A percentile compares a stretch with the other conserved stretches of the same genome.
Conservation (phyloP, 495 filamentous ascomycete species). For the Annulohypoxylon stygium region DNA sequence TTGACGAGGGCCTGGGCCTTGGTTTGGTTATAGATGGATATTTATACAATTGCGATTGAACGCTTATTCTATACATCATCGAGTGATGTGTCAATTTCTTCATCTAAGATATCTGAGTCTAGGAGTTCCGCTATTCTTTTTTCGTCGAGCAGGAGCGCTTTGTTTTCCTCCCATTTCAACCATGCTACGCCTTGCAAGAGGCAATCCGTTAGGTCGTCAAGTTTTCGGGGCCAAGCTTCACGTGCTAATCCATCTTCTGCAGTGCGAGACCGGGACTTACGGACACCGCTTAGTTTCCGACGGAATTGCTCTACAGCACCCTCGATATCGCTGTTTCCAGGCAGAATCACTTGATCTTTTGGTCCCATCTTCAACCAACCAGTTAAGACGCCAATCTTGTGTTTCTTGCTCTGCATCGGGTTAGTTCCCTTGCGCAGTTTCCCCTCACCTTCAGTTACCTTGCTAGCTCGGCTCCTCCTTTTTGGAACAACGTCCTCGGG, state of each 20-base stretch:
- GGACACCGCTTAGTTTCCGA: constrained; percentile 54
- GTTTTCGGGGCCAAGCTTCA: constrained; percentile 65
- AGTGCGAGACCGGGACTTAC: constrained; percentile 48
- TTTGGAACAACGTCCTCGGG: background rate
- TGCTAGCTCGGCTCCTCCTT: background rate
- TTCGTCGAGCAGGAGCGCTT: constrained; percentile 60
- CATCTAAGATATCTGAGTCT: constrained; percentile 29
- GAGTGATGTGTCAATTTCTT: constrained; percentile 10
- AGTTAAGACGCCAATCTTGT: constrained; percentile 75
- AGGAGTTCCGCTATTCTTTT: constrained; percentile 45
- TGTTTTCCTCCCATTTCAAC: constrained; percentile 84
- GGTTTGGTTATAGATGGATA: constrained; percentile 39
- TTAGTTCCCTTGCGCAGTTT: constrained; percentile 45
- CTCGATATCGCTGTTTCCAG: constrained; percentile 53
- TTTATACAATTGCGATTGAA: constrained; percentile 44
- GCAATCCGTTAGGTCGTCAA: constrained; percentile 94
- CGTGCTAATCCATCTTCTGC: constrained; percentile 26
- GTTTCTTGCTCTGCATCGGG: constrained; percentile 63
- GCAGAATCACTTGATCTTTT: constrained; percentile 46
- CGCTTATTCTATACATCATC: constrained; percentile 34
- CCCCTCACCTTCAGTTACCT: constrained; percentile 14
- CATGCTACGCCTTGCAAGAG: constrained; percentile 88
- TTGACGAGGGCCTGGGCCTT: constrained; percentile 20
- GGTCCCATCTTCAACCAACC: constrained; percentile 62
- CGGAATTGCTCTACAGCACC: constrained; percentile 62